Base-by-base conservation (phyloP, 768 basidiomycete genomes). In the Saitozyma podzolica region DNA sequence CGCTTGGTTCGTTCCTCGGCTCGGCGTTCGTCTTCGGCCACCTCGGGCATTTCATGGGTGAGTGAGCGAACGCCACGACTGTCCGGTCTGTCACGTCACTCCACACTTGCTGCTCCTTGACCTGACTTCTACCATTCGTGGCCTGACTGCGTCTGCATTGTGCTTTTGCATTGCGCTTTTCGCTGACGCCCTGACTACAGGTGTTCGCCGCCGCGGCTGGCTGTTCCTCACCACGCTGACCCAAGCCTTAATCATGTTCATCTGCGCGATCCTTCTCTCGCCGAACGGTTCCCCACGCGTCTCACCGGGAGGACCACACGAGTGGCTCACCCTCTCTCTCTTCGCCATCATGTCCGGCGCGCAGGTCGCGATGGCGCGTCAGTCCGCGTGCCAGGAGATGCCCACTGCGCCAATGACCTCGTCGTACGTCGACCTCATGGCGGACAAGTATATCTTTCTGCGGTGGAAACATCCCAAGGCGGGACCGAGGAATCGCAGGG, bases 341-440 rank as follows among this genome's bases (percentile, higher is more conserved):
- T 72, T 75, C 54, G 70, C 74, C 7, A 39, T 56, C 13, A 75
- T 72, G 70, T 70, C 69, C 14, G 74, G 74, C 7, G 70, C 67
- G 13, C 74, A 75, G 64, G 71, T 75, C 20, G 68, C 69, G 20
- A 43, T 61, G n/a, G 74, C 74, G 8, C 62, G 74, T 29, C 70
- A 72, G 60, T 67, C 69, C n/a, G 64, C 59, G 5, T 62, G 58
- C 16, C 57, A 59, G 19, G 70, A 72, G 49, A 47, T 72, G 0
- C 74, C 74, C 2, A 75, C 74, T 0, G 74, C 74, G 39, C 70
- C 71, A 8, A 70, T 75, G 71, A 75, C 74, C 3, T 68, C 66
- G 1, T 58, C 64, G 6, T 70, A 72, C 42, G 71, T 72, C 49
- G 74, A 75, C 58, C 56, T 75, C 9, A 61, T 75, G 19, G 41